Base-by-base conservation (phyloP, 2,329 filamentous ascomycete genomes). In the Tolypocladium pustulatum region DNA sequence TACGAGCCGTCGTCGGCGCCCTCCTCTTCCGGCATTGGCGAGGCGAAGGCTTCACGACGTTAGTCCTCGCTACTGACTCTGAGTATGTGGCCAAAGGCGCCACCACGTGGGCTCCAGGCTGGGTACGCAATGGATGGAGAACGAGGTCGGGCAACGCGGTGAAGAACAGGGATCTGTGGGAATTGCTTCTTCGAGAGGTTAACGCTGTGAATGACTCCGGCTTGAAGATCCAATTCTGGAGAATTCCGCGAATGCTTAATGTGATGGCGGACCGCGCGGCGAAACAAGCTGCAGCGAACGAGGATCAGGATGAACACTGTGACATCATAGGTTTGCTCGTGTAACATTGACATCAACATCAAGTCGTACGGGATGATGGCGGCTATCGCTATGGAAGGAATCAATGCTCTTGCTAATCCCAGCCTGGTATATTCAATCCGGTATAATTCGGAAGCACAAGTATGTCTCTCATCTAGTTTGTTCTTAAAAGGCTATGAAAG, bases 121-220 rank as follows among this genome's bases (percentile, higher is more conserved):
- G 58, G 58, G n/a, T 57, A 4, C 30, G 32, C 3, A 57, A 57
- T 20, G 51, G 55, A 49, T 59, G 58, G 58, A 57, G 17, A 32
- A 57, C 55, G 2, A 40, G 57, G 34, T 27, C 40, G n/a, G 55
- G 57, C 8, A 38, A 17, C 13, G 34, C n/a, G 1, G 59, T 59
- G 12, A 60, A 57, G 52, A 62, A 61, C 56, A 59, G 46, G 56
- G 61, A 62, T 25, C 38, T 61, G 37, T 62, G 61, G 59, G 55
- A 59, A 40, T 27, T 17, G 25, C 41, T 58, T 9, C 54, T 60
- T 25, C 58, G 53, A 30, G 43, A 58, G 30, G 15, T 58, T 32
- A 54, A 61, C 38, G 30, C 22, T 1, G 55, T 6, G 32, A 38
- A 49, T 36, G 2, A 30, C 6, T 2, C 4, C 20, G 59, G 59